Conservation (phyloP, 2,329 filamentous ascomycete genomes). For the Fusarium sp. region DNA sequence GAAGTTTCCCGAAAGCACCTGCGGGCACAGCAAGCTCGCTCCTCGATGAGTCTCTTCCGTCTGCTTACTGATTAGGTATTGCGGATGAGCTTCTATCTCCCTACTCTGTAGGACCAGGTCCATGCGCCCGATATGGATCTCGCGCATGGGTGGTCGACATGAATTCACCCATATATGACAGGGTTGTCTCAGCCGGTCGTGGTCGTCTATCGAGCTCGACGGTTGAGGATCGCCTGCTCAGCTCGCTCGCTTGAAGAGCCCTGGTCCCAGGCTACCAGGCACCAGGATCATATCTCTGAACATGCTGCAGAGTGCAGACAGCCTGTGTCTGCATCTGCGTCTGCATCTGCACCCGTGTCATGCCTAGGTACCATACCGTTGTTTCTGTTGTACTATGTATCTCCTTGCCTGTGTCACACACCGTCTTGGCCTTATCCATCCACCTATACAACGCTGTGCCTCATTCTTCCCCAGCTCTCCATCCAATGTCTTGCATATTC, state of each 20-base stretch:
- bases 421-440: constrained; percentile 13
- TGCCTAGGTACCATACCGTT: constrained; percentile 23
- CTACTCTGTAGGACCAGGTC: too few relatives aligned
- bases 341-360: constrained; percentile 20
- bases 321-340: constrained; percentile 17
- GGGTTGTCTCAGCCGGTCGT: constrained; percentile 8
- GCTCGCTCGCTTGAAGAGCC: constrained; percentile 24
- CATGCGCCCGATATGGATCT: too few relatives aligned
- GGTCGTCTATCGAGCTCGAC: background rate
- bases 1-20: constrained; percentile 1
- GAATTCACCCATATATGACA: constrained; percentile 7
- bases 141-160: too few relatives aligned
- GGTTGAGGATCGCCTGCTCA: constrained; percentile 21
- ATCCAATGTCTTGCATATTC: constrained; percentile 42
- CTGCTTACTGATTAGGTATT: constrained; percentile 4
- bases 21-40: constrained; percentile 4
- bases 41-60: constrained; percentile 22
- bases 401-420: constrained; percentile 18
- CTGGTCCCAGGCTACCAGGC: constrained; percentile 33
- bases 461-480: constrained; percentile 30
- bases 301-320: constrained; percentile 26
- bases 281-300: constrained; percentile 26
- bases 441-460: constrained; percentile 26
- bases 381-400: constrained; percentile 12
- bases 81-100: too few relatives aligned